A percentile compares a stretch with the other conserved stretches of the same genome.
These are phyloP conservation scores for Adansonia digitata DNA, from an alignment of 345 rosid genomes.

Conservation along the genomic window DNA sequence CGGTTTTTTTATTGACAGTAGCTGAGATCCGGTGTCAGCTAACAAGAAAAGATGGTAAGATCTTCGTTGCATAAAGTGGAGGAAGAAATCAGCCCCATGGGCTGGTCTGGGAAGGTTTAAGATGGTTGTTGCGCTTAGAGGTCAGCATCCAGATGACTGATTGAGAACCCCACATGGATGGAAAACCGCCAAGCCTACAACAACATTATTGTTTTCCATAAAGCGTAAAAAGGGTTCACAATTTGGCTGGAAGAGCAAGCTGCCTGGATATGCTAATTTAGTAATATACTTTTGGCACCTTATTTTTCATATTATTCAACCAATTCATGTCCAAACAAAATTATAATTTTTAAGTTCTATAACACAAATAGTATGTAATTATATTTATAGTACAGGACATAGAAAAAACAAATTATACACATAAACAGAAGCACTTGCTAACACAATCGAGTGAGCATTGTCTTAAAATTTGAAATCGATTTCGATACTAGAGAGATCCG, in stretches of 20 bases:
- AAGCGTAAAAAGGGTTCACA: neutral
- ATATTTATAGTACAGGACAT: neutral
- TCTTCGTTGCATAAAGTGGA: neutral
- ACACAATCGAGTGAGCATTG: neutral
- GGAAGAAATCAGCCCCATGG: neutral
- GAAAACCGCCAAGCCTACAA: no score
- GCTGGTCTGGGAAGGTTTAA: neutral
- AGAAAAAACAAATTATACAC: neutral
- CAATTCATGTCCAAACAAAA: neutral
- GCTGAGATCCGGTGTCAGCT: neutral
- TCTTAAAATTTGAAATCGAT: neutral
- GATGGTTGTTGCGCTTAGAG: neutral
- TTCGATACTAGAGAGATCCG: neutral
- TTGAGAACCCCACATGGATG: neutral
- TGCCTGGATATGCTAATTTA: conserved; percentile 3
- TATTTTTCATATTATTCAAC: neutral
- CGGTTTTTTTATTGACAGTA: no score
- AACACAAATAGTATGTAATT: neutral
- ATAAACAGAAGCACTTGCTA: neutral
- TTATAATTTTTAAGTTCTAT: neutral
- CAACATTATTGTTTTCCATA: neutral
- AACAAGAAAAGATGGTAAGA: neutral
- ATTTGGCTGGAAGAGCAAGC: neutral
- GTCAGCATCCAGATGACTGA: neutral
- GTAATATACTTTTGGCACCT: neutral